Evolutionary conservation across 139 green algal species (phyloP), one percentile per base, ranked within the genome.

Genomic region (Volvox reticuliferus): DNA sequence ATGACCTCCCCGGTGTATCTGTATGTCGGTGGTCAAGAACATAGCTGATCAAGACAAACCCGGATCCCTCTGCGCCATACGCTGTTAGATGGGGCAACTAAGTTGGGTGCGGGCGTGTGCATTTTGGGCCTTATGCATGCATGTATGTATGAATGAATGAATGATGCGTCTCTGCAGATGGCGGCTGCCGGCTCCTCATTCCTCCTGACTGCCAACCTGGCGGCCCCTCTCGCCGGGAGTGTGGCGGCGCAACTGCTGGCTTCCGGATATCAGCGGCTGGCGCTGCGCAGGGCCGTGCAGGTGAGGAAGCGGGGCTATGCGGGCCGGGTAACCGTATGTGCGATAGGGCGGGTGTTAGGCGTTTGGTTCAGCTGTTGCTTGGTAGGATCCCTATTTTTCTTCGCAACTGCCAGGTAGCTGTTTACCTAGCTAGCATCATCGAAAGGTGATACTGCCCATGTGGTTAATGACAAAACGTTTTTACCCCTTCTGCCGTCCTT

Each of bases 161-260:
- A 24, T 69, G 62, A 19, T 69, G 62, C 17, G 17, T 69, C 19
- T 17, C 62, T 69, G 62, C 75, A 91, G 88, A 79, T 92, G 36
- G 63, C 88, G 18, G 82, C 89, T 24, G 62, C 88, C 0, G 90
- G 93, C 12, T 65, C 73, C 12, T n/a, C 90, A 26, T 95, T 93
- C 62, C 65, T 95, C 6, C 50, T 83, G 32, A 95, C 93, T 18
- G 83, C 84, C 71, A 95, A 95, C 93, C 79, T 95, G 83, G 90
- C 91, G 61, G 93, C 93, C 21, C 90, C 93, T 21, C 78, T 91
- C 37, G 91, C 88, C 19, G 93, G 91, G 0, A 61, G 36, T 2
- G 19, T 93, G 16, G 33, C 86, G 32, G 79, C 85, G 71, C 91
- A 93, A 90, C 68, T 79, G 36, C 63, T 92, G 79, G 36, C 88